Base-by-base conservation (phyloP, 2,329 filamentous ascomycete species). In the Colletotrichum sp. region DNA sequence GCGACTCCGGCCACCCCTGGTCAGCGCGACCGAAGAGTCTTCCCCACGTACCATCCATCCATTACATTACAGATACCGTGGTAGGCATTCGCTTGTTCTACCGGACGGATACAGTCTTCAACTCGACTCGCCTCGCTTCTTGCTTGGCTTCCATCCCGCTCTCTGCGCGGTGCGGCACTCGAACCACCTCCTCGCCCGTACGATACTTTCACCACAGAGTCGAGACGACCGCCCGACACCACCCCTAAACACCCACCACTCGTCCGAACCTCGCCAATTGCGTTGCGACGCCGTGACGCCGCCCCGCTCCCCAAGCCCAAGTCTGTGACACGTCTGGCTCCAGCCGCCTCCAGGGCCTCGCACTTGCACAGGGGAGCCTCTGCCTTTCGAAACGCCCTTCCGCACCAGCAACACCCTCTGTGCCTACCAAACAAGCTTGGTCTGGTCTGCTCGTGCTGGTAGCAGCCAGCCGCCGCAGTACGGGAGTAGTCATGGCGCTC, bases 191-290 rank as follows among this genome's bases (percentile, higher is more conserved):
- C 21, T 30, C 55, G 24, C 24, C 32, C 34, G 34, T 66, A 32
- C 63, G 36, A 52, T 30, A 66, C 34, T 52, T 30, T 28, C 8
- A 30, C 63, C 63, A 52, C 5, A 66, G 63, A 66, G 63, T 66
- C 63, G 39, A 66, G 63, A 66, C 63, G 63, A 66, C 66, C 66
- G 55, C 52, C 59, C n/a, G 49, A 72, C 24, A 75, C 49, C 7
- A 28, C 60, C 70, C 70, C 71, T 74, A 32, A 44, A 49, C 55
- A 36, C 52, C 24, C 44, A 36, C 28, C 30, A 24, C 36, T 76
- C 75, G 75, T 76, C 74, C 70, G 64, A 73, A 75, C 71, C 30
- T 76, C 75, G 75, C 73, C 73, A 76, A 76, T 76, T 76, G 75
- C 72, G 36, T 76, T 39, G 65, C 71, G 32, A 60, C 72, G 60